Evolutionary conservation across 257 asterid genomes (phyloP).

Genomic region (Vinca minor): DNA sequence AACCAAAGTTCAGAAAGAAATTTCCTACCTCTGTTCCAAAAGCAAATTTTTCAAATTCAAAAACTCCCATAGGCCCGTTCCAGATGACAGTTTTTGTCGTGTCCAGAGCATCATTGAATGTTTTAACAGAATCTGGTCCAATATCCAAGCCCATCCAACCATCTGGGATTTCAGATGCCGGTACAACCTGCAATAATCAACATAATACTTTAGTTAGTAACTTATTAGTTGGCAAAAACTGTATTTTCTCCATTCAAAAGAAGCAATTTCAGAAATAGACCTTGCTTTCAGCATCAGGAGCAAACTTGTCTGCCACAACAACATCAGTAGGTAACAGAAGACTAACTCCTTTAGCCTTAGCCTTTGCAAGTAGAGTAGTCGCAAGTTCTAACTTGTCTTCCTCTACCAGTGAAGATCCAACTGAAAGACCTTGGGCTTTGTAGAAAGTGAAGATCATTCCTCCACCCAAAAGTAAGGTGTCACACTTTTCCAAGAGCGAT

Average conservation of each 20-base stretch:
- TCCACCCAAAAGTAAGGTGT: conserved; percentile 68
- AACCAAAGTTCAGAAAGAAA: conserved; percentile 5
- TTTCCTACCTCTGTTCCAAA: conserved; percentile 63
- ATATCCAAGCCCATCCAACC: conserved; percentile 93
- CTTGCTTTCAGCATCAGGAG: conserved; percentile 88
- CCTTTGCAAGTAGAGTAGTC: conserved; percentile 59
- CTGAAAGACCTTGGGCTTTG: conserved; percentile 84
- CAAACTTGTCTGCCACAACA: conserved; percentile 76
- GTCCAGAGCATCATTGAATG: conserved; percentile 64
- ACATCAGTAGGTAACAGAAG: conserved; percentile 75
- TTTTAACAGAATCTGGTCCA: conserved; percentile 78
- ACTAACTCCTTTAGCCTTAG: conserved; percentile 70
- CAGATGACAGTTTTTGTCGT: conserved; percentile 75
- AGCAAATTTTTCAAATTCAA: conserved; percentile 86
- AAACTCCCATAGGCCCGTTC: conserved; percentile 97
- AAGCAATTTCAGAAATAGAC: conserved; percentile 17
- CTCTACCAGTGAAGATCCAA: conserved; percentile 87
- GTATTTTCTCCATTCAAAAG: not conserved
- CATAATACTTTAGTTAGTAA: not conserved
- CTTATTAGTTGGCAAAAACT: not conserved
- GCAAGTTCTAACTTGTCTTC: conserved; percentile 90
- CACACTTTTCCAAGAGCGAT: conserved; percentile 71
- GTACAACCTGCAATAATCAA: conserved; percentile 46
- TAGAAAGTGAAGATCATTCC: conserved; percentile 91
- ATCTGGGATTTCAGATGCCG: conserved; percentile 68